Conservation (phyloP, 2,329 filamentous ascomycete species). For the Colletotrichum theobromicola region DNA sequence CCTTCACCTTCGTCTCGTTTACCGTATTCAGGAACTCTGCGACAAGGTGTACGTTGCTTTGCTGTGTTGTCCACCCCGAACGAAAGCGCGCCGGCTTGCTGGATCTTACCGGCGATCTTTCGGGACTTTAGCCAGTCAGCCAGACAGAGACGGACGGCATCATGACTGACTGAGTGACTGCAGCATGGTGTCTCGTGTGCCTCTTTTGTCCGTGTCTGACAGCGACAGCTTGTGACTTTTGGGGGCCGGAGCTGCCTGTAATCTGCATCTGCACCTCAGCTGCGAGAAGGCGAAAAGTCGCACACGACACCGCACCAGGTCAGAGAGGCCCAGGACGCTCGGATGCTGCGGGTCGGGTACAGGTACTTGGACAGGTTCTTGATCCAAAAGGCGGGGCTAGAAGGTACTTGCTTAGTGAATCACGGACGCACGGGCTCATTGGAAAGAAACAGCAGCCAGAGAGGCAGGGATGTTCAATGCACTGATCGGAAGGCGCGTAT, state of each 20-base stretch:
- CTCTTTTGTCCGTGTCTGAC: not conserved
- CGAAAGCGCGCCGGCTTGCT: not conserved
- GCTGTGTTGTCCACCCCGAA: not conserved
- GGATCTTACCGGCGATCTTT: slow-evolving; percentile 6
- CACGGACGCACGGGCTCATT: not conserved
- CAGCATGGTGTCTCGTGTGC: not conserved
- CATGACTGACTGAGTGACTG: not conserved
- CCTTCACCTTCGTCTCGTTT: not conserved
- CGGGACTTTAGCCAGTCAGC: no score
- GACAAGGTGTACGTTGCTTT: not conserved
- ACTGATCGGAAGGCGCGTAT: not conserved
- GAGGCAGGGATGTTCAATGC: not conserved
- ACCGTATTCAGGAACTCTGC: not conserved
- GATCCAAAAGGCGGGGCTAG: not conserved
- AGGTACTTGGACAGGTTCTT: slow-evolving; percentile 7
- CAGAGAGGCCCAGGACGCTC: not conserved
- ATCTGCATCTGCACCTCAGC: not conserved
- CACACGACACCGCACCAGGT: not conserved
- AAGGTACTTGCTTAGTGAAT: not conserved
- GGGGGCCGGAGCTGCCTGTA: not conserved
- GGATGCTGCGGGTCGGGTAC: slow-evolving; percentile 18
- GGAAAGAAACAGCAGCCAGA: not conserved
- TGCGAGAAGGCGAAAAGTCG: not conserved
- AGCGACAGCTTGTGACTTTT: not conserved
- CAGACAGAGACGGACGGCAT: not conserved